phyloP scores from a whole-genome alignment of 2,329 filamentous ascomycete genomes.

The Neofusicoccum ribis region DNA sequence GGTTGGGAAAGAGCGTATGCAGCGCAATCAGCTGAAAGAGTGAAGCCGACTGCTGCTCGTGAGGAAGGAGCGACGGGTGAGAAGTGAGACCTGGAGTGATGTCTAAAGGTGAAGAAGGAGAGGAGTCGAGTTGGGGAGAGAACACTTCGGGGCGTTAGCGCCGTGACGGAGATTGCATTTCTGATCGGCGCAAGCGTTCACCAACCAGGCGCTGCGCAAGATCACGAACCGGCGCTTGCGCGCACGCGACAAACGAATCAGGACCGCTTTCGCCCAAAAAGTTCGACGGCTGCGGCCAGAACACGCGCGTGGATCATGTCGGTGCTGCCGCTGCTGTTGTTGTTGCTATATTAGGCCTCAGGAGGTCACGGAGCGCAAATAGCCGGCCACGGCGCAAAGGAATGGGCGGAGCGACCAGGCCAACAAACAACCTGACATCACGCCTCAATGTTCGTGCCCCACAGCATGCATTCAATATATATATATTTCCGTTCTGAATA shows the following conservation, averaged over 20 bases:
- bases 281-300: constrained; percentile 5
- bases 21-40: constrained; percentile 50
- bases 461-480: constrained; percentile 1
- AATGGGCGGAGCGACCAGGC: neutral
- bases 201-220: constrained; percentile 2
- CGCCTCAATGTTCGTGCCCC: neutral
- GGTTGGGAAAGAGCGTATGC: constrained; percentile 41
- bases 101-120: neutral
- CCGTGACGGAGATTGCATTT: constrained; percentile 12
- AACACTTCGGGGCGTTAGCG: constrained; percentile 11
- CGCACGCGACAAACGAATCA: neutral
- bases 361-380: neutral
- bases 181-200: neutral
- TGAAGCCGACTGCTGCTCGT: constrained; percentile 18
- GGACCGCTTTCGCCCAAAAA: neutral
- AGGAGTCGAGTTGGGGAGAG: constrained; percentile 5
- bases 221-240: constrained; percentile 7
- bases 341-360: constrained; percentile 9
- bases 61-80: constrained; percentile 16
- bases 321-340: neutral
- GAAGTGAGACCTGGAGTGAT: constrained; percentile 11
- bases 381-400: neutral
- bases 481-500: neutral
- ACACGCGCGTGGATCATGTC: constrained; percentile 9
- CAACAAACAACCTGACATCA: neutral